Evolutionary conservation across 495 filamentous ascomycete species (phyloP).

Genomic region (Hypoxylon rickii): DNA sequence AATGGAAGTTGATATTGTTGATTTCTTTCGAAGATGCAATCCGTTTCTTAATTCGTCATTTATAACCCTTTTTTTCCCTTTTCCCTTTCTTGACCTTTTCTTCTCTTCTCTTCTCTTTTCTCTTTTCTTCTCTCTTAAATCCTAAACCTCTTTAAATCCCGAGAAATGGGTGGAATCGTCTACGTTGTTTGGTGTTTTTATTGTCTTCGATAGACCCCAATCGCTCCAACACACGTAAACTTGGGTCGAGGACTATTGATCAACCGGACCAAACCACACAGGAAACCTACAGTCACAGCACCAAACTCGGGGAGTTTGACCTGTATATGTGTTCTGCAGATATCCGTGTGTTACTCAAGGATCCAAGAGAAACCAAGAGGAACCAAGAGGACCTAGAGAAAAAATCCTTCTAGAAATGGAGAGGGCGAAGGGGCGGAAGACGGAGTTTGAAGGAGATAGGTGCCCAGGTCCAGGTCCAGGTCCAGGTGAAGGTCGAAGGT

Average conservation of each 20-base stretch:
- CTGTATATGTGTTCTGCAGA: background rate
- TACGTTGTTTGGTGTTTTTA: background rate
- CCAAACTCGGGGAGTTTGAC: background rate
- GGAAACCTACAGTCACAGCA: background rate
- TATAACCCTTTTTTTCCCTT: background rate
- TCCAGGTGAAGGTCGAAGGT: no score
- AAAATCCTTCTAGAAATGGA: background rate
- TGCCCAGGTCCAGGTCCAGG: no score
- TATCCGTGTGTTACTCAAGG: background rate
- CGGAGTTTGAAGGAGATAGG: no score
- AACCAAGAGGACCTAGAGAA: background rate
- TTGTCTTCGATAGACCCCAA: background rate
- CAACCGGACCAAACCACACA: background rate
- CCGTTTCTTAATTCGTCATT: background rate
- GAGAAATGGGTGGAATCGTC: no score
- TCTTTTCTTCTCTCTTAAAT: conserved; percentile 2
- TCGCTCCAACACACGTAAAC: background rate
- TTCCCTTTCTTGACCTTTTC: conserved; percentile 1
- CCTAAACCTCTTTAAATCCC: background rate
- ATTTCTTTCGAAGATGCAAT: conserved; percentile 11
- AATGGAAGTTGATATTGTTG: background rate
- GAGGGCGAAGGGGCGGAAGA: no score
- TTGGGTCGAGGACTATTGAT: no score
- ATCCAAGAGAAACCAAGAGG: no score
- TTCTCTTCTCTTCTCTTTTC: background rate